Conservation (phyloP, 768 basidiomycete species). For the Butyriboletus loyo region DNA sequence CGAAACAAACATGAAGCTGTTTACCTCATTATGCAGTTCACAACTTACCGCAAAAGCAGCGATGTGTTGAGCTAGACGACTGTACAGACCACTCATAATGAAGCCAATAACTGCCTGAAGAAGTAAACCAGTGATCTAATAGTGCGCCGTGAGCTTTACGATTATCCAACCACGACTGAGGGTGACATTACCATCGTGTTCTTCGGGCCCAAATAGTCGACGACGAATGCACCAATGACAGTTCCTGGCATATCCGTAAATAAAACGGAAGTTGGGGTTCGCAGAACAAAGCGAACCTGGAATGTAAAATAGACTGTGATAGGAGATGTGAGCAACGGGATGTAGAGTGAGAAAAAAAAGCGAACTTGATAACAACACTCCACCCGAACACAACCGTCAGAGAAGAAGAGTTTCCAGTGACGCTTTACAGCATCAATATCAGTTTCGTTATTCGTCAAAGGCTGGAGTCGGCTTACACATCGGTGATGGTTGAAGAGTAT, state of each 20-base stretch:
- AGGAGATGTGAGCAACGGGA: conserved; percentile 2
- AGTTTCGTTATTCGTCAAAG: not conserved
- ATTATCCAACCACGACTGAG: not conserved
- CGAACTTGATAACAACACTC: conserved; percentile 81
- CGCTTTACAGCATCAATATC: conserved; percentile 33
- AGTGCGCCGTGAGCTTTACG: not conserved
- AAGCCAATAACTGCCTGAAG: conserved; percentile 76
- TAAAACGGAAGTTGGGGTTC: conserved; percentile 1
- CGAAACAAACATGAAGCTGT: not conserved
- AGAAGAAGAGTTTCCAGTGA: conserved; percentile 52
- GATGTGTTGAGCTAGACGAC: conserved; percentile 55
- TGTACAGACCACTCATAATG: conserved; percentile 84
- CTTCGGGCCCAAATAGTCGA: conserved; percentile 76
- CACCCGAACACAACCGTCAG: conserved; percentile 74
- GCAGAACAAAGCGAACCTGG: conserved; percentile 38
- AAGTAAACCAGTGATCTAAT: conserved; percentile 63
- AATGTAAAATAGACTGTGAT: conserved; percentile 57
- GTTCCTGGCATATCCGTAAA: conserved; percentile 41
- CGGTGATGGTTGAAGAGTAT: conserved; percentile 74
- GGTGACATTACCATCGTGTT: conserved; percentile 55
- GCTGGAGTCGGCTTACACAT: conserved; percentile 42
- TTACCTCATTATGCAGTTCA: not conserved
- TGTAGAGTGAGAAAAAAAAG: not conserved
- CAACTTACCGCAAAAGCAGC: conserved; percentile 68
- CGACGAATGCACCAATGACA: conserved; percentile 67